phyloP scores from a whole-genome alignment of 441 rosid genomes.

The Melastoma candidum region DNA sequence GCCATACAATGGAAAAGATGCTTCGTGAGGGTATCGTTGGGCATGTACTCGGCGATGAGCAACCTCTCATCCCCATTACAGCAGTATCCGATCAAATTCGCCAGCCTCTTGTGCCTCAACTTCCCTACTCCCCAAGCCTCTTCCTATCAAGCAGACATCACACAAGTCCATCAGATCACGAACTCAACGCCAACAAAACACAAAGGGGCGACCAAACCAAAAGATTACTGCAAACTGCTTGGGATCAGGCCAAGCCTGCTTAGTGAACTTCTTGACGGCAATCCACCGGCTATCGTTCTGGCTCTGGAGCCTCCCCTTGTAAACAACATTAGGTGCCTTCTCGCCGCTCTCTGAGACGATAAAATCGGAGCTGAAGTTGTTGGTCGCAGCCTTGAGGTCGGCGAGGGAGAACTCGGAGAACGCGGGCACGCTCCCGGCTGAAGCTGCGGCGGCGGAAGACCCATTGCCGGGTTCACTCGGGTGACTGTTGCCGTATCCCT shows the following conservation, averaged over 20 bases:
- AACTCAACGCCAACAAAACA: neutral
- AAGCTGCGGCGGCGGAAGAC: slow-evolving; percentile 4
- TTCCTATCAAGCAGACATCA: slow-evolving; percentile 26
- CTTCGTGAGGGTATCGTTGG: slow-evolving; percentile 73
- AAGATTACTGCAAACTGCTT: slow-evolving; percentile 75
- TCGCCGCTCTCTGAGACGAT: slow-evolving; percentile 71
- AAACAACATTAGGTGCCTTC: slow-evolving; percentile 68
- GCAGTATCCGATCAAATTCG: slow-evolving; percentile 87
- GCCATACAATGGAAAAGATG: slow-evolving; percentile 82
- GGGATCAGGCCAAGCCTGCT: slow-evolving; percentile 80
- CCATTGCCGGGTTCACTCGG: too few relatives aligned
- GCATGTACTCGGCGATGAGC: slow-evolving; percentile 84
- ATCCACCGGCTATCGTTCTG: slow-evolving; percentile 42
- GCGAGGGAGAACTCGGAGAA: slow-evolving; percentile 60
- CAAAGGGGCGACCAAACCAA: neutral
- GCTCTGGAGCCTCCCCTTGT: slow-evolving; percentile 52
- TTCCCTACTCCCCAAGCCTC: slow-evolving; percentile 77
- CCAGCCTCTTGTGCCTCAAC: slow-evolving; percentile 60
- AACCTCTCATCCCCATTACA: slow-evolving; percentile 90
- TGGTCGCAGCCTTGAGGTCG: slow-evolving; percentile 76
- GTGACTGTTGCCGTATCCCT: too few relatives aligned
- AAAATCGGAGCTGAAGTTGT: slow-evolving; percentile 60
- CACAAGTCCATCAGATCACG: neutral
- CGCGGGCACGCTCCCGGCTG: slow-evolving; percentile 23
- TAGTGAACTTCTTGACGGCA: slow-evolving; percentile 65